phyloP scores from a whole-genome alignment of 345 rosid species.

The Pugionium dolabratum region DNA sequence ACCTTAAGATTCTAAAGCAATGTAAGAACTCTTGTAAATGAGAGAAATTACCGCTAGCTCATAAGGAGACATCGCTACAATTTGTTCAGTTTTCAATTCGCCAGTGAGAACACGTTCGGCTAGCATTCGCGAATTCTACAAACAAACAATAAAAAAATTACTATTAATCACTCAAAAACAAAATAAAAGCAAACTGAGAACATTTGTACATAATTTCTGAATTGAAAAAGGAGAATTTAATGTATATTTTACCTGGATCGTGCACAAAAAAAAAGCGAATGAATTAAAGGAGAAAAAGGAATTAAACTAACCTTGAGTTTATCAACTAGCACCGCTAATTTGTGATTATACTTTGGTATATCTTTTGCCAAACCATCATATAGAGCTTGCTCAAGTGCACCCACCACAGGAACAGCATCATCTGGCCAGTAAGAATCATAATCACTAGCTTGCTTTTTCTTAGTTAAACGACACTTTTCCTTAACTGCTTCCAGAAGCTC shows the following conservation, averaged over 20 bases:
- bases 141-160: slow-evolving; percentile 8
- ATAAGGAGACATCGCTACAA: neutral
- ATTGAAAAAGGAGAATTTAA: too few species aligned
- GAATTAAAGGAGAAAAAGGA: neutral
- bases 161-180: neutral
- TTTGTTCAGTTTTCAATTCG: slow-evolving; percentile 54
- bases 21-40: neutral
- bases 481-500: slow-evolving; percentile 67
- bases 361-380: slow-evolving; percentile 58
- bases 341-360: slow-evolving; percentile 70
- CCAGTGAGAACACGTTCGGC: slow-evolving; percentile 61
- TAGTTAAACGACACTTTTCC: slow-evolving; percentile 51
- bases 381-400: slow-evolving; percentile 66
- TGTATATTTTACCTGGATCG: too few species aligned
- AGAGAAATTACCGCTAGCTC: slow-evolving; percentile 12
- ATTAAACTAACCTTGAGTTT: slow-evolving; percentile 60
- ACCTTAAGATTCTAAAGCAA: too few species aligned
- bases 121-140: slow-evolving; percentile 50
- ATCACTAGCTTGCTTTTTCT: slow-evolving; percentile 29
- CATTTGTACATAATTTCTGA: neutral
- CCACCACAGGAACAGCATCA: slow-evolving; percentile 56
- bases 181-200: neutral
- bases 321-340: slow-evolving; percentile 59
- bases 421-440: slow-evolving; percentile 57
- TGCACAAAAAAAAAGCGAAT: neutral